Evolutionary conservation across 2,329 filamentous ascomycete species (phyloP), one percentile per base, ranked within the genome.

Genomic region (Xylaria hypoxylon): DNA sequence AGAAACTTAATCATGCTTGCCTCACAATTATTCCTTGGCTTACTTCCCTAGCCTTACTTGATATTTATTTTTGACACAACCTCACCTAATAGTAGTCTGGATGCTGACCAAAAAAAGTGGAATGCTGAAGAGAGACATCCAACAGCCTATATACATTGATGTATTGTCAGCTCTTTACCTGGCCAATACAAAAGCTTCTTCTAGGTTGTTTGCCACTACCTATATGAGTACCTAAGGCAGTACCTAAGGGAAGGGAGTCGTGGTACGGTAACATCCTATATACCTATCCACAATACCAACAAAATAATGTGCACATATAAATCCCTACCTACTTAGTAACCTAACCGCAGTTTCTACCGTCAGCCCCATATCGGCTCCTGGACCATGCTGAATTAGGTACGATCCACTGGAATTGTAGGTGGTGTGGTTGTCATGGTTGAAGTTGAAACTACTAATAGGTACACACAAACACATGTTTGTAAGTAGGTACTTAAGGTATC

Each of bases 161-260:
- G 35, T 51, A 31, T 19, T 51, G 42, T 40, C 57, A 59, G 58
- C 48, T 59, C 45, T 51, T 31, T 19, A 33, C 45, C 7, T 42
- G 24, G 17, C 31, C 15, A 42, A 59, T 38, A 38, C 19, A n/a
- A 22, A 13, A 11, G 15, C 28, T 11, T 15, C n/a, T n/a, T n/a
- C n/a, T n/a, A n/a, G n/a, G n/a, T n/a, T 17, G 24, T 31, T 59
- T 42, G 45, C 22, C 33, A 50, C 57, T 24, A 19, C 1, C 57
- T 24, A 19, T 4, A 42, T 19, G 45, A 22, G 28, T 22, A 22
- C 1, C n/a, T n/a, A n/a, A n/a, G n/a, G n/a, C n/a, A 17, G 28
- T 17, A 38, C 35, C 35, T 19, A 40, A 28, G 11, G 7, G 38
- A 48, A 28, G 31, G 42, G 19, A 26, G 22, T 26, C 31, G 35